A percentile compares a stretch with the other conserved stretches of the same genome.
Evolutionary conservation across 108 stramenopile species (phyloP).

Genomic region (Pseudonitzschia multistriata): DNA sequence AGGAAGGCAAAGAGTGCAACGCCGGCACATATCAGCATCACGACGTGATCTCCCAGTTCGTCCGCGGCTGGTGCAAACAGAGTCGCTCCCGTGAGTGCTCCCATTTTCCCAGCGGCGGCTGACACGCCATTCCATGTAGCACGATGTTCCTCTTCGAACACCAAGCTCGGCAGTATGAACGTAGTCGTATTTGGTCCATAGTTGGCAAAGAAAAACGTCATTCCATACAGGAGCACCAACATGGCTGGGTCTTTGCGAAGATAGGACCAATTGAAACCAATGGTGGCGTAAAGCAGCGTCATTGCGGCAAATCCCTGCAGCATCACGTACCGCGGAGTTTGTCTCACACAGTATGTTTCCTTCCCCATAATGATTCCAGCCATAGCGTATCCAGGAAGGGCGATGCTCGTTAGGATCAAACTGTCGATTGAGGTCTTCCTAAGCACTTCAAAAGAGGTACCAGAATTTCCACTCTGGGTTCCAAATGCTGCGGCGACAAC

Average conservation of each 20-base stretch:
- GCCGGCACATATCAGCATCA: constrained; percentile 72
- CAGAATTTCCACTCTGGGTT: not conserved
- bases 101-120: constrained; percentile 81
- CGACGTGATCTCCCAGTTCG: constrained; percentile 49
- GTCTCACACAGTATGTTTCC: constrained; percentile 31
- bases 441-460: constrained; percentile 9
- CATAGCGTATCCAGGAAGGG: constrained; percentile 80
- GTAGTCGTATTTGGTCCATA: constrained; percentile 88
- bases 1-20: constrained; percentile 60
- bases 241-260: constrained; percentile 43
- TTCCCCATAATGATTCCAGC: constrained; percentile 63
- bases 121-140: constrained; percentile 85
- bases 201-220: constrained; percentile 87
- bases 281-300: constrained; percentile 62
- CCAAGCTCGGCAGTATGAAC: constrained; percentile 66
- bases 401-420: constrained; percentile 50
- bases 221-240: constrained; percentile 61
- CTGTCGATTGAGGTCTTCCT: constrained; percentile 39
- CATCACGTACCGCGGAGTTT: constrained; percentile 79
- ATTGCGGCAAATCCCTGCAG: constrained; percentile 83
- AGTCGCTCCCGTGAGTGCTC: constrained; percentile 72
- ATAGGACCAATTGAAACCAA: constrained; percentile 61
- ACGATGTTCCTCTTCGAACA: constrained; percentile 64
- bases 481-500: constrained; percentile 86
- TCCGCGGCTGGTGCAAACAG: constrained; percentile 73